A percentile compares a stretch with the other conserved stretches of the same genome.
These are phyloP conservation scores for Pholiota conissans DNA, from an alignment of 768 basidiomycete genomes.

Conservation along the genomic window DNA sequence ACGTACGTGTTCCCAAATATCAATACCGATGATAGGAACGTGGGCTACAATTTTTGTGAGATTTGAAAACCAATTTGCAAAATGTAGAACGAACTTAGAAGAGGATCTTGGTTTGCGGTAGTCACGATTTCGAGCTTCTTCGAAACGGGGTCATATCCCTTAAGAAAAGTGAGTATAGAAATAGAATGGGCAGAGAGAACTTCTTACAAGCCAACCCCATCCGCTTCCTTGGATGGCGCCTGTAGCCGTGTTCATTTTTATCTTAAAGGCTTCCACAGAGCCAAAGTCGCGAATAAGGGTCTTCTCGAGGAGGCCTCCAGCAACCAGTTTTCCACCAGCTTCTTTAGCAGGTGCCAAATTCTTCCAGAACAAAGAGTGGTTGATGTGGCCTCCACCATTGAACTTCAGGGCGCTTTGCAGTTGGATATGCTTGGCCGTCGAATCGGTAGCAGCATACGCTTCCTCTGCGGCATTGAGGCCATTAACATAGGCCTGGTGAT, in stretches of 20 bases:
- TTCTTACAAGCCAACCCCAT: conserved; percentile 93
- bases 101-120: conserved; percentile 95
- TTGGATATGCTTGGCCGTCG: conserved; percentile 74
- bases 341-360: conserved; percentile 78
- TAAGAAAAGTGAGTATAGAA: neutral
- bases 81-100: conserved; percentile 38
- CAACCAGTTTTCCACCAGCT: conserved; percentile 61
- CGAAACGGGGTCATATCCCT: conserved; percentile 69
- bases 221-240: conserved; percentile 95
- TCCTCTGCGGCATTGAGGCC: conserved; percentile 94
- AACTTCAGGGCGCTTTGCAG: conserved; percentile 94
- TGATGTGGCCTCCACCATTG: conserved; percentile 97
- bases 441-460: conserved; percentile 62
- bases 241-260: conserved; percentile 81
- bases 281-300: conserved; percentile 85
- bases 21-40: conserved; percentile 90
- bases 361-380: conserved; percentile 97
- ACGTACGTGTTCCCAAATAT: conserved; percentile 94
- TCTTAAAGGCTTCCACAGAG: conserved; percentile 84
- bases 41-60: conserved; percentile 50
- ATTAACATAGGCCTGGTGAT: conserved; percentile 91
- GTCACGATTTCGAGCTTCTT: conserved; percentile 88
- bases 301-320: conserved; percentile 67
- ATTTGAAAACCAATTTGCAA: neutral
- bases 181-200: neutral